Conservation (phyloP, 495 filamentous ascomycete genomes). For the Neurospora tetrasperma region DNA sequence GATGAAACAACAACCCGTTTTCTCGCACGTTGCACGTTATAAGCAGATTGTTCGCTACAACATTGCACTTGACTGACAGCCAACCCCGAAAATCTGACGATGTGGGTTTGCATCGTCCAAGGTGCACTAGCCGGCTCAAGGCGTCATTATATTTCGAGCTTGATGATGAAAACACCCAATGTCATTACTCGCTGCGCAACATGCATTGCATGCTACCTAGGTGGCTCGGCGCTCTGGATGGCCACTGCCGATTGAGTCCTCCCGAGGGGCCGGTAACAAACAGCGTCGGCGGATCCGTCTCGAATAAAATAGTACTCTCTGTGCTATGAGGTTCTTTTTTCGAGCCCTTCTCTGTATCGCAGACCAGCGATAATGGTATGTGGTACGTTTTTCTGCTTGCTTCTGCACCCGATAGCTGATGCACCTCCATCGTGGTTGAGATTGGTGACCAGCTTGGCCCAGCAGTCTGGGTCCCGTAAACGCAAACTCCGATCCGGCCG, state of each 20-base stretch:
- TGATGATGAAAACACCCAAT: constrained; percentile 3
- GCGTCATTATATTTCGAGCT: constrained; percentile 1
- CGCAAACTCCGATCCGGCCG: background rate
- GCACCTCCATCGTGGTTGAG: background rate
- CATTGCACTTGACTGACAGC: background rate
- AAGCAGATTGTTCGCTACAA: background rate
- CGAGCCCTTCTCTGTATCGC: background rate
- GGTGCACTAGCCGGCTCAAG: constrained; percentile 13
- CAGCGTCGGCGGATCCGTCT: background rate
- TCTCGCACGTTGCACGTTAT: background rate
- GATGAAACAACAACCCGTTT: background rate
- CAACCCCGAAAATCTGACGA: background rate
- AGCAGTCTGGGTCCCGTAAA: constrained; percentile 2
- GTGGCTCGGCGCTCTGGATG: background rate
- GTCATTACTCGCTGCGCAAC: constrained; percentile 10
- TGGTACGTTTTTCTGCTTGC: background rate
- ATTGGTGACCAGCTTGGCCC: constrained; percentile 1
- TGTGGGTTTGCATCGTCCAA: background rate
- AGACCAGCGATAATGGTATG: background rate
- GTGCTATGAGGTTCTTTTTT: background rate
- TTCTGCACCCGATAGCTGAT: background rate
- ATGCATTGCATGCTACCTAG: constrained; percentile 7
- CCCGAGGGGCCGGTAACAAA: constrained; percentile 14
- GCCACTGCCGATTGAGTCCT: constrained; percentile 3
- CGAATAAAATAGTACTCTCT: background rate